Conservation (phyloP, 2,329 filamentous ascomycete genomes). For the Aspergillus jensenii region DNA sequence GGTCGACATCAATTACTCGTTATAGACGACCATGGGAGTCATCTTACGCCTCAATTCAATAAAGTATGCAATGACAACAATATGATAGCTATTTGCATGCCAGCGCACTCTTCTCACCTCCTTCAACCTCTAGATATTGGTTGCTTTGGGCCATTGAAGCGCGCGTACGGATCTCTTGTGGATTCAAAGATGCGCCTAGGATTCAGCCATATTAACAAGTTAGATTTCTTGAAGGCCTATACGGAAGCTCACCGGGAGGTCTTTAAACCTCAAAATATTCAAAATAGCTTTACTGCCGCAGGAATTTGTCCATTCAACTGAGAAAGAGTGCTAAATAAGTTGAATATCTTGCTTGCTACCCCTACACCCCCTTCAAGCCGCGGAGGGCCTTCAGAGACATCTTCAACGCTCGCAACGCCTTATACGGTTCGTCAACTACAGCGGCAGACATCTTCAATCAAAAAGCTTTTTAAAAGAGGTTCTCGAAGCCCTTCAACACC, state of each 20-base stretch:
- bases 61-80: neutral
- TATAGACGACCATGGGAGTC: neutral
- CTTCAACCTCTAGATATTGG: neutral
- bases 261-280: conserved; percentile 5
- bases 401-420: conserved; percentile 3
- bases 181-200: neutral
- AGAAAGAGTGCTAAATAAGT: conserved; percentile 4
- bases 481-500: neutral
- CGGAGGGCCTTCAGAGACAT: neutral
- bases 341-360: conserved; percentile 9
- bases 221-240: conserved; percentile 2
- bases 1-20: neutral
- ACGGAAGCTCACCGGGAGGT: neutral
- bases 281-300: conserved; percentile 5
- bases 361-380: neutral
- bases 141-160: neutral
- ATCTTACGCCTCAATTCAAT: conserved; percentile 1
- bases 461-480: conserved; percentile 1
- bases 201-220: conserved; percentile 9
- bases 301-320: conserved; percentile 2
- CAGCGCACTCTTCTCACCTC: neutral
- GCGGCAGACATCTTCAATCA: conserved; percentile 4
- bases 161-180: neutral
- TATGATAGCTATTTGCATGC: conserved; percentile 4
- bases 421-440: conserved; percentile 8